A percentile compares a stretch with the other conserved stretches of the same genome.
phyloP scores from a whole-genome alignment of 1,139 yeast species.

The Oligophagozyma castellii region DNA sequence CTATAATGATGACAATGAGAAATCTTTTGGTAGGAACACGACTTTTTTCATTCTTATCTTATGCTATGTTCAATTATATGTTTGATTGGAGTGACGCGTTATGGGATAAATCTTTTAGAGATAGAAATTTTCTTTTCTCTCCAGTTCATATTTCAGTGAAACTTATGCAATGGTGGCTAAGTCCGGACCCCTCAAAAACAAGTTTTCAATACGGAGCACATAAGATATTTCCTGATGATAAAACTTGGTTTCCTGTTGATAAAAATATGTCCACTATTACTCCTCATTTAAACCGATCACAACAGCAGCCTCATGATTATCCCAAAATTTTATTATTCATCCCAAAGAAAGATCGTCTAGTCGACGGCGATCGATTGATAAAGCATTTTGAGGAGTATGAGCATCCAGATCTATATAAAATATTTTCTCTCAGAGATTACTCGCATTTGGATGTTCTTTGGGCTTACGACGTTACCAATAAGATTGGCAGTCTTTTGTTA shows the following conservation, averaged over 20 bases:
- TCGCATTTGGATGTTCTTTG: conserved; percentile 87
- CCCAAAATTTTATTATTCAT: conserved; percentile 34
- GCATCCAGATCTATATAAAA: conserved; percentile 30
- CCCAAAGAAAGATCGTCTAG: conserved; percentile 43
- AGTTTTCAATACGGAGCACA: conserved; percentile 22
- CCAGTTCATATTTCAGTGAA: conserved; percentile 72
- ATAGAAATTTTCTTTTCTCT: conserved; percentile 66
- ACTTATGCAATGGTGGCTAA: conserved; percentile 86
- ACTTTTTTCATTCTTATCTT: conserved; percentile 54
- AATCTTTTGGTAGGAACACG: conserved; percentile 32
- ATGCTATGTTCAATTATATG: conserved; percentile 68
- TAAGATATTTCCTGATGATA: conserved; percentile 21
- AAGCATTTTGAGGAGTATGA: conserved; percentile 37
- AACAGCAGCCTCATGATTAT: conserved; percentile 7
- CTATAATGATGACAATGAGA: conserved; percentile 42
- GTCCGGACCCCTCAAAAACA: conserved; percentile 13
- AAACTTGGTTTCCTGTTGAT: conserved; percentile 22
- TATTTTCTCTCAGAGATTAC: conserved; percentile 39
- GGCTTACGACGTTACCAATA: conserved; percentile 62
- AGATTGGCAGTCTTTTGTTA: conserved; percentile 33
- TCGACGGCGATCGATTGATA: conserved; percentile 42
- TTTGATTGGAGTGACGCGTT: conserved; percentile 75
- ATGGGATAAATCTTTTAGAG: conserved; percentile 60
- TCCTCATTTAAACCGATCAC: conserved; percentile 18
- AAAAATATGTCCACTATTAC: conserved; percentile 22